Percentiles rank a stretch among this genome's conserved stretches.
These are phyloP conservation scores for Candida broadrunensis DNA, from an alignment of 805 yeast species.

Conservation along the genomic window DNA sequence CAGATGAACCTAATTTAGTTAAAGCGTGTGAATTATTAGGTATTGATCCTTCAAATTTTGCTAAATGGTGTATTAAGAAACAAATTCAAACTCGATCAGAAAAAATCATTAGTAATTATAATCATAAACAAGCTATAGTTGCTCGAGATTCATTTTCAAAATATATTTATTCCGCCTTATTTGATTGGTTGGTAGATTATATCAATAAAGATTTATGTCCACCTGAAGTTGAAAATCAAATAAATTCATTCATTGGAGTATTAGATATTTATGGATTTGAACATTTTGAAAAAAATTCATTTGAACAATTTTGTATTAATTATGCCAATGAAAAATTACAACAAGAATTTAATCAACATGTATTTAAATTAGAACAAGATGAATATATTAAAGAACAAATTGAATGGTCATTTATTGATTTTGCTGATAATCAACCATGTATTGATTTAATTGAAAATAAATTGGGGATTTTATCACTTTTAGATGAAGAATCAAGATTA, in stretches of 20 bases:
- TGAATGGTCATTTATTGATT: slow-evolving; percentile 95
- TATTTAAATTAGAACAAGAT: slow-evolving; percentile 94
- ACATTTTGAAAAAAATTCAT: slow-evolving; percentile 90
- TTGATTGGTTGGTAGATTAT: slow-evolving; percentile 90
- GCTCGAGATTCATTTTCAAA: slow-evolving; percentile 97
- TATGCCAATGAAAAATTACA: slow-evolving; percentile 96
- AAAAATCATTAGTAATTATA: slow-evolving; percentile 81
- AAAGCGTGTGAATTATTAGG: slow-evolving; percentile 85
- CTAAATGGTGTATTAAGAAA: slow-evolving; percentile 90
- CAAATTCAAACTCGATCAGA: slow-evolving; percentile 92
- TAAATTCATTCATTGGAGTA: slow-evolving; percentile 85
- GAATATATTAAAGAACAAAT: slow-evolving; percentile 90
- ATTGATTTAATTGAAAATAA: slow-evolving; percentile 86
- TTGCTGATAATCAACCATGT: slow-evolving; percentile 96
- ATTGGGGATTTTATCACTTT: slow-evolving; percentile 79
- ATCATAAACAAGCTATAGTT: slow-evolving; percentile 78
- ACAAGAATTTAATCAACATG: slow-evolving; percentile 96
- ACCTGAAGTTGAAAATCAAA: slow-evolving; percentile 56
- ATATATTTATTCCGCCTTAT: slow-evolving; percentile 85
- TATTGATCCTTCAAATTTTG: slow-evolving; percentile 66
- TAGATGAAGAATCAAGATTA: slow-evolving; percentile 93
- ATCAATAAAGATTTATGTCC: slow-evolving; percentile 83
- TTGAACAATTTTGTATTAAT: slow-evolving; percentile 96
- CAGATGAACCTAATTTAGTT: slow-evolving; percentile 83
- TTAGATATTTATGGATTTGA: slow-evolving; percentile 97